A percentile compares a stretch with the other conserved stretches of the same genome.
These are phyloP conservation scores for Ensete ventricosum DNA, from an alignment of 176 grass and related monocot genomes.

Conservation along the genomic window DNA sequence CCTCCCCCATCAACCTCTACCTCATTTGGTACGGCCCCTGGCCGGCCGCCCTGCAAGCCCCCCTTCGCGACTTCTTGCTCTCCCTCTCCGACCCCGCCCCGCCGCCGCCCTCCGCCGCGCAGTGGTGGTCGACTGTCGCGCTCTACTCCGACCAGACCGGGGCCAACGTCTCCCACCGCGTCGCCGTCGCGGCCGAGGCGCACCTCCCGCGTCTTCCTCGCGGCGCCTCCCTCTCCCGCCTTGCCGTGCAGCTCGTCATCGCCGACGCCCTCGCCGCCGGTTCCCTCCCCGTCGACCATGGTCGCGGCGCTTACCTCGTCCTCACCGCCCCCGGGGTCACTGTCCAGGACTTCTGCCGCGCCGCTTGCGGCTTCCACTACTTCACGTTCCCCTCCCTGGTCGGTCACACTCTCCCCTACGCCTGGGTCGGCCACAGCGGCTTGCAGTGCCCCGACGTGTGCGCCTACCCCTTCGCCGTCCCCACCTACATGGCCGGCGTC, in stretches of 20 bases:
- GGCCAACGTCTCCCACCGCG: conserved; percentile 2
- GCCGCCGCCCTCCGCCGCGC: not conserved
- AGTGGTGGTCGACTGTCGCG: conserved; percentile 9
- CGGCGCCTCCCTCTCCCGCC: conserved; percentile 9
- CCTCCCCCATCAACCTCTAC: conserved; percentile 11
- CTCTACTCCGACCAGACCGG: conserved; percentile 20
- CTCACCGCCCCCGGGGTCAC: conserved; percentile 3
- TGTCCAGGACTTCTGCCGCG: conserved; percentile 11
- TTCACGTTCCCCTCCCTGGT: conserved; percentile 7
- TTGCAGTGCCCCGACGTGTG: conserved; percentile 8
- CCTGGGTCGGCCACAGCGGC: conserved; percentile 16
- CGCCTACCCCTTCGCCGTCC: conserved; percentile 74
- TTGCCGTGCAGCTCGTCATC: conserved; percentile 3
- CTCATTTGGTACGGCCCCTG: conserved; percentile 9
- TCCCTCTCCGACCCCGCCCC: not conserved
- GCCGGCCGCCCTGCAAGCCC: conserved; percentile 1
- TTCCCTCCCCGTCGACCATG: conserved; percentile 11
- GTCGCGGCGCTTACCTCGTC: conserved; percentile 10
- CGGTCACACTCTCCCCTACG: conserved; percentile 8
- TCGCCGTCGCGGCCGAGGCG: conserved; percentile 10
- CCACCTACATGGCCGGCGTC: conserved; percentile 43
- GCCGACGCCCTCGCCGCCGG: conserved; percentile 1
- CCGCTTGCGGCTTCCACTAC: conserved; percentile 13
- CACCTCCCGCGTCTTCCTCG: not conserved
- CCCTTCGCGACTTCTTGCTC: conserved; percentile 9